A percentile compares a stretch with the other conserved stretches of the same genome.
Evolutionary conservation across 2,329 filamentous ascomycete genomes (phyloP).

Genomic region (Pseudonectria buxi): DNA sequence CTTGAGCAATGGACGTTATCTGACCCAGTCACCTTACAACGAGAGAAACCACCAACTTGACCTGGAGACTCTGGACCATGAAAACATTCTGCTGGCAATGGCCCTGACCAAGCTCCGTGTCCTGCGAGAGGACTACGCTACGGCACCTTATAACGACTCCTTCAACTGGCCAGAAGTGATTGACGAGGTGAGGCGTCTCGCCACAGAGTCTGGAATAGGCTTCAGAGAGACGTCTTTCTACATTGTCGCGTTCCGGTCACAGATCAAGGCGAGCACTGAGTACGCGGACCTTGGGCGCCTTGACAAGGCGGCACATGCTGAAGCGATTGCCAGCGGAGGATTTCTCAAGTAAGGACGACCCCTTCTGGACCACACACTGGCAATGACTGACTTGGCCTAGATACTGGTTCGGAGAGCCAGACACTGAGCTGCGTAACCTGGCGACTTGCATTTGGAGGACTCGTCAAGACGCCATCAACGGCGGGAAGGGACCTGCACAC

Average conservation of each 20-base stretch:
- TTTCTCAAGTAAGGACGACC: conserved; percentile 60
- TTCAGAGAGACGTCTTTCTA: conserved; percentile 68
- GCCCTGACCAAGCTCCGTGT: conserved; percentile 61
- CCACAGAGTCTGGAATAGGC: conserved; percentile 32
- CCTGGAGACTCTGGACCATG: conserved; percentile 56
- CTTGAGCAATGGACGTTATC: conserved; percentile 18
- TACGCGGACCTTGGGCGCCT: conserved; percentile 62
- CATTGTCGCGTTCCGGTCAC: conserved; percentile 76
- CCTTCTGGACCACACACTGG: neutral
- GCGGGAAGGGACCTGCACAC: conserved; percentile 54
- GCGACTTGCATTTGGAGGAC: conserved; percentile 70
- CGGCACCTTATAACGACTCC: conserved; percentile 60
- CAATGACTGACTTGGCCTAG: conserved; percentile 29
- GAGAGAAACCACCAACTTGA: conserved; percentile 65
- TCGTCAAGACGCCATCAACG: conserved; percentile 51
- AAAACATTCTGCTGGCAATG: conserved; percentile 63
- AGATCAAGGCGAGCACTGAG: conserved; percentile 60
- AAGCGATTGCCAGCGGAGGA: conserved; percentile 72
- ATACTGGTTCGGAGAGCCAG: conserved; percentile 82
- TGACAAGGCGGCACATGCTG: conserved; percentile 72
- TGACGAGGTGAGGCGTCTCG: conserved; percentile 47
- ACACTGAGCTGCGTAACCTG: conserved; percentile 65
- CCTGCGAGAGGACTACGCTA: conserved; percentile 66
- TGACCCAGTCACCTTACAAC: conserved; percentile 72
- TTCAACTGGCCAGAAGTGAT: conserved; percentile 73